A percentile compares a stretch with the other conserved stretches of the same genome.
Conservation (phyloP, 768 basidiomycete genomes). For the Pluteus cervinus region DNA sequence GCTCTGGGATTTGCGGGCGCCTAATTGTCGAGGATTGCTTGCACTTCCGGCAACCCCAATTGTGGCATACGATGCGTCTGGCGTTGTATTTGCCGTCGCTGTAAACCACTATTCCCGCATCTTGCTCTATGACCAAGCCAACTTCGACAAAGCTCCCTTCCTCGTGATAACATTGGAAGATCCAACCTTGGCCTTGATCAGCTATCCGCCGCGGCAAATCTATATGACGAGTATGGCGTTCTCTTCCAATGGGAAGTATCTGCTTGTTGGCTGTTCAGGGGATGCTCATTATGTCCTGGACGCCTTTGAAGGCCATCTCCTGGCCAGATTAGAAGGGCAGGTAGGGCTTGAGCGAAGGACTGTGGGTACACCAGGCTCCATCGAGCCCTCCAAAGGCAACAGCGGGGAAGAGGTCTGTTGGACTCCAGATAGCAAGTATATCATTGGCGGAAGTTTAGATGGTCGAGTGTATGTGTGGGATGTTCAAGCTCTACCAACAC, state of each 20-base stretch:
- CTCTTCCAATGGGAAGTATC: slow-evolving; percentile 83
- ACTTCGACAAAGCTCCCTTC: slow-evolving; percentile 93
- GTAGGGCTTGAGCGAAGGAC: slow-evolving; percentile 74
- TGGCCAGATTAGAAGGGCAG: slow-evolving; percentile 84
- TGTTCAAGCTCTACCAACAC: slow-evolving; percentile 52
- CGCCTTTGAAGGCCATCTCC: slow-evolving; percentile 76
- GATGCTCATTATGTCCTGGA: slow-evolving; percentile 93
- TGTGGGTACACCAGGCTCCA: slow-evolving; percentile 38
- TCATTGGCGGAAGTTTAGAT: slow-evolving; percentile 80
- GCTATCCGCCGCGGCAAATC: slow-evolving; percentile 82
- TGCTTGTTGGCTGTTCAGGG: slow-evolving; percentile 90
- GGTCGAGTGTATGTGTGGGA: slow-evolving; percentile 91
- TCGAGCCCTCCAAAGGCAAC: slow-evolving; percentile 69
- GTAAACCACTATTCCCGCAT: slow-evolving; percentile 80
- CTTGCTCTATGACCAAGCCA: slow-evolving; percentile 77
- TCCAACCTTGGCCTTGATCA: slow-evolving; percentile 63
- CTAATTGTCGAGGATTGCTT: slow-evolving; percentile 71
- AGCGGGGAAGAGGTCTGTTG: slow-evolving; percentile 93
- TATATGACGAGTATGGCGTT: slow-evolving; percentile 90
- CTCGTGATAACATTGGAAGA: slow-evolving; percentile 79
- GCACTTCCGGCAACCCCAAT: slow-evolving; percentile 71
- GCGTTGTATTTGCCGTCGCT: slow-evolving; percentile 81
- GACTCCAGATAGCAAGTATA: slow-evolving; percentile 91
- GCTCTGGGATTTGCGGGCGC: slow-evolving; percentile 88
- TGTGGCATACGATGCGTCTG: slow-evolving; percentile 78